Evolutionary conservation across 371 early-diverging fungal genomes (phyloP), one percentile per base, ranked within the genome.

Genomic region (Basidiobolus meristosporus): DNA sequence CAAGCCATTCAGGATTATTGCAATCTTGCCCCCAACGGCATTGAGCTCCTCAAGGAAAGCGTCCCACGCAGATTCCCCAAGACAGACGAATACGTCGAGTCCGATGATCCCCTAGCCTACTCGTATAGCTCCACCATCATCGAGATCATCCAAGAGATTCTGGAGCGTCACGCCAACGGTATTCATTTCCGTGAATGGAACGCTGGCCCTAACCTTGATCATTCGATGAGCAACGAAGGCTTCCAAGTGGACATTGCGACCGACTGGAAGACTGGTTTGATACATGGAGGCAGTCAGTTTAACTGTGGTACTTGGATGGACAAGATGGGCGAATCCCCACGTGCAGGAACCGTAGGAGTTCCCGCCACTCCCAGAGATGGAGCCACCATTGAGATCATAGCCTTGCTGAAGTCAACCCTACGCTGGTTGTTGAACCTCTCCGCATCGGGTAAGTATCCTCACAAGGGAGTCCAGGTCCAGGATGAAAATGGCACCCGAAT

Each of bases 241-340:
- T 97, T 97, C 61, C 63, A 86, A 35, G 64, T 97, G 15, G 66
- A 70, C 38, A 71, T 80, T 20, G 47, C 63, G 33, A 65, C 73
- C 1, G 73, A 84, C 46, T 70, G 72, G 64, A 56, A 39, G 0
- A 76, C 72, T 0, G 98, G 96, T 16, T 70, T 95, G 21, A 57
- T 92, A 30, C 52, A 56, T 21, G 96, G 98, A 21, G 98, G 98
- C 17, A 90, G 73, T 51, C 30, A 59, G n/a, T 82, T 62, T 65
- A 97, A 97, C 57, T 97, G 96, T 48, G 96, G 98, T 23, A 95
- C 93, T 0, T 97, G 96, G 98, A 93, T 95, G 95, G 98, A 95
- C 60, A 96, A 93, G 65, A 96, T 91, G 92, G 97, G 97, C 7
- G 90, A 90, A 50, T 86, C 84, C 17, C 70, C 61, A 21, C 88